These are phyloP conservation scores for Dittrichia graveolens DNA, from an alignment of 129 eudicot species.

Conservation along the genomic window DNA sequence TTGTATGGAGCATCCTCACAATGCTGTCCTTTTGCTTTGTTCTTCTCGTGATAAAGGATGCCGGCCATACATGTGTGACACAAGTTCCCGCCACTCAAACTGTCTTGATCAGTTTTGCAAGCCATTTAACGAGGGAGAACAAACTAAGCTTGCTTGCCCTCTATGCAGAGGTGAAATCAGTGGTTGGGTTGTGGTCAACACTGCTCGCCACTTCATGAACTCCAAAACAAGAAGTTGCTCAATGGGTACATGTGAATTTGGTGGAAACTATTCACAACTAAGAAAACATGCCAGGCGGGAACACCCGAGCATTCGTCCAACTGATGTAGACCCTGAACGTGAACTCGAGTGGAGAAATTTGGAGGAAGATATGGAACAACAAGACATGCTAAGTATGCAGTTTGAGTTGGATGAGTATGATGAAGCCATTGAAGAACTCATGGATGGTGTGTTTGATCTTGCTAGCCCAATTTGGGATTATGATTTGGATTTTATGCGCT, in stretches of 20 bases:
- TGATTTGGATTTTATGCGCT: conserved; percentile 12
- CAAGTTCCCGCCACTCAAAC: conserved; percentile 68
- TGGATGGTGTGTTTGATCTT: conserved; percentile 13
- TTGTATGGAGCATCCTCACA: conserved; percentile 75
- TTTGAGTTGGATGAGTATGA: conserved; percentile 22
- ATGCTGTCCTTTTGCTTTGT: conserved; percentile 61
- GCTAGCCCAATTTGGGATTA: conserved; percentile 29
- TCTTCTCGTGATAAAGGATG: conserved; percentile 70
- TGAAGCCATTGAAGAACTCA: neutral
- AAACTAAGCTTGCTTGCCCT: conserved; percentile 47
- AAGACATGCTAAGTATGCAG: conserved; percentile 40
- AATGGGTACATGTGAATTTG: conserved; percentile 48
- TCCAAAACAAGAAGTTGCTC: conserved; percentile 58
- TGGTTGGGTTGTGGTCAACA: conserved; percentile 43
- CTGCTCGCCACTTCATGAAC: conserved; percentile 60
- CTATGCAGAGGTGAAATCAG: conserved; percentile 59
- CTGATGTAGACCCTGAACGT: conserved; percentile 47
- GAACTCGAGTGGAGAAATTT: conserved; percentile 43
- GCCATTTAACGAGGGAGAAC: conserved; percentile 18
- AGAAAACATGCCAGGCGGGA: conserved; percentile 57
- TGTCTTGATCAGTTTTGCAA: conserved; percentile 64
- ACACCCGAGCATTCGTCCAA: conserved; percentile 53
- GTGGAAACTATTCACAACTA: conserved; percentile 52
- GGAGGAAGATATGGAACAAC: conserved; percentile 39
- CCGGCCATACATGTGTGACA: conserved; percentile 73